These are phyloP conservation scores for Escallonia rubra DNA, from an alignment of 129 eudicot species.

Conservation along the genomic window DNA sequence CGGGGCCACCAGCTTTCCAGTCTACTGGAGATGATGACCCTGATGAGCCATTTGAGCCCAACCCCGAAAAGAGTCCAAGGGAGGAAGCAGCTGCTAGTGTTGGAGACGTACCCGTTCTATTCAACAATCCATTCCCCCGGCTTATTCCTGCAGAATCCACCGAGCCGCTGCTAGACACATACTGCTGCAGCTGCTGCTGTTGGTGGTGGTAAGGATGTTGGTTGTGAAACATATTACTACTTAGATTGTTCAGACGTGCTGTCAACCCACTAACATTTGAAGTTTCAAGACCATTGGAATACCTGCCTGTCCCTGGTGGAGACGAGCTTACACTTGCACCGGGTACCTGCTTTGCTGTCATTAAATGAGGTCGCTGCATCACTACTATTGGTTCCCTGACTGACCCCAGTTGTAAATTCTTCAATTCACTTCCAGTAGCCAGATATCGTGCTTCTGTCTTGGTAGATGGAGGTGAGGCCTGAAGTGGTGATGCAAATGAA, in stretches of 20 bases:
- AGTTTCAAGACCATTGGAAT: slow-evolving; percentile 45
- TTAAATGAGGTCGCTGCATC: slow-evolving; percentile 77
- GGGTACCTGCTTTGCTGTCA: slow-evolving; percentile 33
- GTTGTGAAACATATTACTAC: slow-evolving; percentile 32
- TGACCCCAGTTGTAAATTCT: slow-evolving; percentile 68
- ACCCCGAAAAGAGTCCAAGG: slow-evolving; percentile 75
- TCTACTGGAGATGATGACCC: slow-evolving; percentile 73
- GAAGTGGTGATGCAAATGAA: slow-evolving; percentile 47
- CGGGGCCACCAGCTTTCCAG: slow-evolving; percentile 65
- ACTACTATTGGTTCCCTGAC: slow-evolving; percentile 66
- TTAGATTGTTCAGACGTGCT: slow-evolving; percentile 31
- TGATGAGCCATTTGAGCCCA: slow-evolving; percentile 58
- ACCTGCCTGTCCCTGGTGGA: slow-evolving; percentile 43
- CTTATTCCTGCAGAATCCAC: slow-evolving; percentile 35
- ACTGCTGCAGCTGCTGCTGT: slow-evolving; percentile 37
- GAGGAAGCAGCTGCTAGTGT: slow-evolving; percentile 78
- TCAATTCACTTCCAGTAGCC: slow-evolving; percentile 43
- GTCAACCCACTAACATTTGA: slow-evolving; percentile 42
- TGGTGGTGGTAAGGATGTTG: slow-evolving; percentile 47
- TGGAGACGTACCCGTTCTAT: slow-evolving; percentile 46
- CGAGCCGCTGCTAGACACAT: slow-evolving; percentile 44
- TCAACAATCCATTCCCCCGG: slow-evolving; percentile 45
- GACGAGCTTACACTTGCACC: slow-evolving; percentile 40
- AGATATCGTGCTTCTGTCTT: slow-evolving; percentile 48
- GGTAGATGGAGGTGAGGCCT: slow-evolving; percentile 41